Evolutionary conservation across 208 protist genomes (phyloP).

Genomic region (Crithidia mellificae): DNA sequence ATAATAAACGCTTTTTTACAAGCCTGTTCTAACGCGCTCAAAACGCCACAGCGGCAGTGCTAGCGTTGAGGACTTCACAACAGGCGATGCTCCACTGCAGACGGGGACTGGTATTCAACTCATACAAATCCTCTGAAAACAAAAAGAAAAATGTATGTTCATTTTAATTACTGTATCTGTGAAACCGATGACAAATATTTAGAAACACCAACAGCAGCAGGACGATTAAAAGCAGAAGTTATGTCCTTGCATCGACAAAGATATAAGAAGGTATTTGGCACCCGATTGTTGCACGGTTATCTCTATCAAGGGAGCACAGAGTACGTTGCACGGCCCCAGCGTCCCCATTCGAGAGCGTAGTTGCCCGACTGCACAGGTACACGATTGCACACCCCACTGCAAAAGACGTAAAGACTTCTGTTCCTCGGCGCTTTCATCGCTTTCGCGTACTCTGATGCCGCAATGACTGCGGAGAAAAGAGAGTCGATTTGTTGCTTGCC

Average conservation of each 20-base stretch:
- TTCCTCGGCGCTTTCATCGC: slow-evolving; percentile 55
- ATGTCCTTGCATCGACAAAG: slow-evolving; percentile 16
- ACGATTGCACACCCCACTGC: slow-evolving; percentile 48
- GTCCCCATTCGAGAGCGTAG: slow-evolving; percentile 79
- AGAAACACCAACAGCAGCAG: slow-evolving; percentile 45
- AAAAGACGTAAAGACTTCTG: slow-evolving; percentile 61
- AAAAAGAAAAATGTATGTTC: too few species aligned
- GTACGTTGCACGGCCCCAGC: slow-evolving; percentile 44
- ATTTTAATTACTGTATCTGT: too few species aligned
- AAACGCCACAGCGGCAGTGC: too few species aligned
- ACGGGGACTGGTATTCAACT: too few species aligned
- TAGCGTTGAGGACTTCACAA: too few species aligned
- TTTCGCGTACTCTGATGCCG: slow-evolving; percentile 54
- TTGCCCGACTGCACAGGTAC: slow-evolving; percentile 50
- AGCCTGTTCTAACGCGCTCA: too few species aligned
- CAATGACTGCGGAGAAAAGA: slow-evolving; percentile 42
- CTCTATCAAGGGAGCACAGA: slow-evolving; percentile 27
- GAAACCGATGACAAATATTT: too few species aligned
- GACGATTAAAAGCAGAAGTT: slow-evolving; percentile 30
- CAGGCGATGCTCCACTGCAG: too few species aligned
- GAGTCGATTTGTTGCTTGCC: slow-evolving; percentile 54
- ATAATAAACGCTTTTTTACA: too few species aligned
- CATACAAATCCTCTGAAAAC: too few species aligned
- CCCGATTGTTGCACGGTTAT: too few species aligned
- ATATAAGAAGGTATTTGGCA: slow-evolving; percentile 5